Conservation (phyloP, 129 eudicot species). For the Tagetes erecta region DNA sequence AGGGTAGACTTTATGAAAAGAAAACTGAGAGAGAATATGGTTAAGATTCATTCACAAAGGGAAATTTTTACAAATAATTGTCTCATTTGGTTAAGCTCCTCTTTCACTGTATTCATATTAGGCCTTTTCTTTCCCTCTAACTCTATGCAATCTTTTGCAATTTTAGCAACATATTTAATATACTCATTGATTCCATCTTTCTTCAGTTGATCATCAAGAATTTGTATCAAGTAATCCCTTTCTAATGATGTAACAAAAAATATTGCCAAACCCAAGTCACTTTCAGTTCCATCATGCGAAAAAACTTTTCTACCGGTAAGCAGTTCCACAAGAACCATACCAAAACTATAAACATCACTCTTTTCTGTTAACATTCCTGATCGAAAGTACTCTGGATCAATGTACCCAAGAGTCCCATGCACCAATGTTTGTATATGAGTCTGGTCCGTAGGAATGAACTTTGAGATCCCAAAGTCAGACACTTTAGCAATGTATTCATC, state of each 20-base stretch:
- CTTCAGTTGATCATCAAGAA: constrained; percentile 32
- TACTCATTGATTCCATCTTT: constrained; percentile 22
- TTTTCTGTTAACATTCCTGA: constrained; percentile 33
- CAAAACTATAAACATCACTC: constrained; percentile 39
- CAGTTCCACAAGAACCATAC: constrained; percentile 36
- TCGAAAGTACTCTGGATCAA: constrained; percentile 35
- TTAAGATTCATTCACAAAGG: constrained; percentile 1
- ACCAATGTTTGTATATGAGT: constrained; percentile 36
- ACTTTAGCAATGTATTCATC: constrained; percentile 36
- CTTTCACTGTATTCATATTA: constrained; percentile 30
- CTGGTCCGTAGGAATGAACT: constrained; percentile 30
- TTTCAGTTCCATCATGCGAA: constrained; percentile 31
- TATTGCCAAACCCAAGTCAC: constrained; percentile 25
- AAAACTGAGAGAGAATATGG: no score
- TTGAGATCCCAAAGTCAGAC: constrained; percentile 37
- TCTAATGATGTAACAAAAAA: constrained; percentile 23
- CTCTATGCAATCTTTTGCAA: constrained; percentile 31
- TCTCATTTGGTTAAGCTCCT: constrained; percentile 1
- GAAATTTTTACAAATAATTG: constrained; percentile 1
- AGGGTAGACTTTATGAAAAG: no score
- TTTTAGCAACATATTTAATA: not conserved
- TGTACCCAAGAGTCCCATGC: constrained; percentile 37
- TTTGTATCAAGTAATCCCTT: constrained; percentile 20
- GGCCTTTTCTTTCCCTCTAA: constrained; percentile 40
- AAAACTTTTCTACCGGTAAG: constrained; percentile 35